Base-by-base conservation (phyloP, 208 protist species). In the Trypanosomatidae sp. region DNA sequence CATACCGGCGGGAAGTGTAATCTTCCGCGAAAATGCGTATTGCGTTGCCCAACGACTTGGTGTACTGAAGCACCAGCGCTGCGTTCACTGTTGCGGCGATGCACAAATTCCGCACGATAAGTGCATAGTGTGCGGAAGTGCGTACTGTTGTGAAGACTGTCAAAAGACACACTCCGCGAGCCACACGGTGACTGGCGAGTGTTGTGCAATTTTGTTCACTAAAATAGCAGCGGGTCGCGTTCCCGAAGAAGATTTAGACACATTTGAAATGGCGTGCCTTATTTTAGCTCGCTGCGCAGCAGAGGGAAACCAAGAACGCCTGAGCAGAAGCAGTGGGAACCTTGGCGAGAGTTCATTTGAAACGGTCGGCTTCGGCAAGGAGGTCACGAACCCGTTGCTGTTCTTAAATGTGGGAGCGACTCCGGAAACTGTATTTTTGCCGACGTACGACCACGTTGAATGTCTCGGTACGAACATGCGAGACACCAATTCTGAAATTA, bases 391-490 rank as follows among this genome's bases (percentile, higher is more conserved):
- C 10, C 78, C 80, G 1, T 10, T 80, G 1, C 13, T 62, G 7
- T 82, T 86, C 71, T 13, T 86, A 0, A 74, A 73, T 0, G 50
- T 10, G 0, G 64, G 65, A 13, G 43, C 25, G 0, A 10, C 13
- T 28, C n/a, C 64, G 0, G 30, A 25, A 46, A 62, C 43, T 9
- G 65, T 76, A 44, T 52, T 58, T 33, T 25, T 33, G 7, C 44
- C 77, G 1, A 55, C 69, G 5, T 80, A 78, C 41, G 76, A 82
- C 25, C 74, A 84, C 33, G 64, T 89, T 8, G 72, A 77, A 50
- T 89, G 80, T 47, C 58, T 82, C 12, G 78, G 33, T 2, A 82
- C 81, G 30, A 84, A 86, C 52, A 6, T 77, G 56, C n/a, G 62
- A 1, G 59, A 70, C 6, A 76, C 58, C 0, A 70, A 79, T 59